These are phyloP conservation scores for Lachnellula willkommii DNA, from an alignment of 2,329 filamentous ascomycete genomes.

Conservation along the genomic window DNA sequence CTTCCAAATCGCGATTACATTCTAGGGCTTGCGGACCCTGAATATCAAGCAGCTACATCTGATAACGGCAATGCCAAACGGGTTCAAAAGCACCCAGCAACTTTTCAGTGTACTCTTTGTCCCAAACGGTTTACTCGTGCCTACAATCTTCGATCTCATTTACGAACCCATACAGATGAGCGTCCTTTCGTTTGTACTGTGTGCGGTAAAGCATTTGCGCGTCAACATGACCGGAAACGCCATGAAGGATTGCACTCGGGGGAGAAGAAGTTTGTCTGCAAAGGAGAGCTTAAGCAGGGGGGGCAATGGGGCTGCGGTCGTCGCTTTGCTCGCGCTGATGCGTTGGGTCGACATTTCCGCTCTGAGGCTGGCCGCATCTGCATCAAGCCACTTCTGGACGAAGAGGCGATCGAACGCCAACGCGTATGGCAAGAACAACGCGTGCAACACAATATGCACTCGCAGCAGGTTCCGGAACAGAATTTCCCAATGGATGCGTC, in stretches of 20 bases:
- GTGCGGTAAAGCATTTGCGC: constrained; percentile 93
- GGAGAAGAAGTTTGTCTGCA: constrained; percentile 98
- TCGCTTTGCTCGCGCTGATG: constrained; percentile 90
- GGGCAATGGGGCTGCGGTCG: constrained; percentile 90
- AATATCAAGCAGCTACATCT: constrained; percentile 62
- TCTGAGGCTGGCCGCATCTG: constrained; percentile 93
- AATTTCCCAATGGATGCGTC: constrained; percentile 51
- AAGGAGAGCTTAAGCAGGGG: constrained; percentile 77
- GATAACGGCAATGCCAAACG: constrained; percentile 63
- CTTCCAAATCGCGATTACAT: constrained; percentile 66
- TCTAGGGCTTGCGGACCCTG: constrained; percentile 83
- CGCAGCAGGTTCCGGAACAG: constrained; percentile 52
- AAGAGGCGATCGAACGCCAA: constrained; percentile 81
- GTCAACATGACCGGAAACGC: constrained; percentile 94
- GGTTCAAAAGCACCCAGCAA: constrained; percentile 96
- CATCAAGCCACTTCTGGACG: constrained; percentile 94
- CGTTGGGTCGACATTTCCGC: constrained; percentile 87
- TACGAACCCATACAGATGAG: constrained; percentile 95
- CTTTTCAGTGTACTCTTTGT: constrained; percentile 89
- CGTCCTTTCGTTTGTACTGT: constrained; percentile 95
- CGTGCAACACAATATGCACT: constrained; percentile 58
- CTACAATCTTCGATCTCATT: constrained; percentile 91
- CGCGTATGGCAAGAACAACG: constrained; percentile 68
- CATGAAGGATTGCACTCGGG: constrained; percentile 95
- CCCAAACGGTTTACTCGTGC: constrained; percentile 94